Conservation (phyloP, 345 rosid species). For the Streptanthus diversifolius region DNA sequence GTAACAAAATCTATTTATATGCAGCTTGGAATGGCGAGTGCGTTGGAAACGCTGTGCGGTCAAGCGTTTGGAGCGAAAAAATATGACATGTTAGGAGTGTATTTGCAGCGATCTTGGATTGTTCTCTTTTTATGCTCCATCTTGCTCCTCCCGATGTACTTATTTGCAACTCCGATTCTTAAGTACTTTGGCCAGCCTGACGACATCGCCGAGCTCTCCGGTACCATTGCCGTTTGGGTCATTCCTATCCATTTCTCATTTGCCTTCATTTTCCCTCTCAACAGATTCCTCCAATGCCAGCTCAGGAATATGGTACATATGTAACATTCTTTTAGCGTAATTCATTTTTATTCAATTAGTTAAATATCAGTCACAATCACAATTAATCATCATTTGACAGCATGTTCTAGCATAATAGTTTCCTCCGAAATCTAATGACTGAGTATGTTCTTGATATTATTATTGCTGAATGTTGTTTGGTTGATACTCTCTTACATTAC, state of each 20-base stretch:
- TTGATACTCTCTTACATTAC: background rate
- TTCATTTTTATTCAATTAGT: background rate
- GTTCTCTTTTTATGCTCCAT: slow-evolving; percentile 47
- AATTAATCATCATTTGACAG: no score
- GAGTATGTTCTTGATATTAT: background rate
- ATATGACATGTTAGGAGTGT: slow-evolving; percentile 64
- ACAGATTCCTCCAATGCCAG: slow-evolving; percentile 75
- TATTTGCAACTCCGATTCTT: slow-evolving; percentile 50
- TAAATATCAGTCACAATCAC: background rate
- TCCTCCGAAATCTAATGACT: background rate
- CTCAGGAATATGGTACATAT: slow-evolving; percentile 5
- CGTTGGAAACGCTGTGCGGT: slow-evolving; percentile 37
- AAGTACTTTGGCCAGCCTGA: slow-evolving; percentile 63
- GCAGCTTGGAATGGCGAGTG: slow-evolving; percentile 76
- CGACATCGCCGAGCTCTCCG: slow-evolving; percentile 59
- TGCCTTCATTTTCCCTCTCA: slow-evolving; percentile 66
- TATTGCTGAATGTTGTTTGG: background rate
- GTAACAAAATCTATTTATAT: background rate
- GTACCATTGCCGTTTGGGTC: slow-evolving; percentile 44
- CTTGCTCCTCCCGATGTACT: slow-evolving; percentile 53
- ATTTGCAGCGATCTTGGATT: slow-evolving; percentile 79
- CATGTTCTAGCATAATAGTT: background rate
- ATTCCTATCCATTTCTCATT: slow-evolving; percentile 75
- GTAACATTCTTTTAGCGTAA: background rate
- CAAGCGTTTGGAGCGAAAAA: slow-evolving; percentile 77